phyloP scores from a whole-genome alignment of 805 yeast genomes.

The Yamadazyma nakazawae region DNA sequence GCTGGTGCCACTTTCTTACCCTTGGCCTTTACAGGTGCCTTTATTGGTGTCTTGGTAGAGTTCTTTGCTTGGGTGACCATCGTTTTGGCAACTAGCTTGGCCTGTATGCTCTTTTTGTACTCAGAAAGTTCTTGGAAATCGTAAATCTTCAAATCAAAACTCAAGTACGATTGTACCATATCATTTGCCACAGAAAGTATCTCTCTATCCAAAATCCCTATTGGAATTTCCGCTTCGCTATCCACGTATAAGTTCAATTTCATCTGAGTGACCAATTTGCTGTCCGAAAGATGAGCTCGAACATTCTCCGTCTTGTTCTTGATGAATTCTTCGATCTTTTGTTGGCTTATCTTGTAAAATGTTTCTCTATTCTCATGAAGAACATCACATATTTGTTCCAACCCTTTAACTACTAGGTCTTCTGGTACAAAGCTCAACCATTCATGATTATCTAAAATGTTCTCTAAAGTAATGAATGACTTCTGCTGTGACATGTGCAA shows the following conservation, averaged over 20 bases:
- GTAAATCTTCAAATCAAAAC: neutral
- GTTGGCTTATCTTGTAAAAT: slow-evolving; percentile 40
- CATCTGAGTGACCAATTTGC: slow-evolving; percentile 16
- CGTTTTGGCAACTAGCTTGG: slow-evolving; percentile 13
- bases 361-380: slow-evolving; percentile 31
- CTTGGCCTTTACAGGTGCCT: slow-evolving; percentile 23
- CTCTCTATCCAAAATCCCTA: slow-evolving; percentile 10
- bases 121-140: slow-evolving; percentile 5
- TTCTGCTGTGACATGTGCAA: slow-evolving; percentile 19
- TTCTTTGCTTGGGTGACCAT: slow-evolving; percentile 20
- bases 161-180: slow-evolving; percentile 4
- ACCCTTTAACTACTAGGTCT: slow-evolving; percentile 16
- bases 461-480: slow-evolving; percentile 37
- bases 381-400: slow-evolving; percentile 29
- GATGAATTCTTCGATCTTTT: slow-evolving; percentile 38
- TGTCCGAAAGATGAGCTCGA: slow-evolving; percentile 9
- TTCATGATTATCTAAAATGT: slow-evolving; percentile 37
- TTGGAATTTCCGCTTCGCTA: slow-evolving; percentile 21
- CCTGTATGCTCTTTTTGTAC: slow-evolving; percentile 9
- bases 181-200: slow-evolving; percentile 2
- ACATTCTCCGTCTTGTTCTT: slow-evolving; percentile 33
- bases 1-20: slow-evolving; percentile 25
- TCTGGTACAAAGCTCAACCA: slow-evolving; percentile 26
- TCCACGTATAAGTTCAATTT: slow-evolving; percentile 19
- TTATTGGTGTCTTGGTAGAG: neutral